phyloP scores from a whole-genome alignment of 495 filamentous ascomycete species.

The Baudoinia panamericana region DNA sequence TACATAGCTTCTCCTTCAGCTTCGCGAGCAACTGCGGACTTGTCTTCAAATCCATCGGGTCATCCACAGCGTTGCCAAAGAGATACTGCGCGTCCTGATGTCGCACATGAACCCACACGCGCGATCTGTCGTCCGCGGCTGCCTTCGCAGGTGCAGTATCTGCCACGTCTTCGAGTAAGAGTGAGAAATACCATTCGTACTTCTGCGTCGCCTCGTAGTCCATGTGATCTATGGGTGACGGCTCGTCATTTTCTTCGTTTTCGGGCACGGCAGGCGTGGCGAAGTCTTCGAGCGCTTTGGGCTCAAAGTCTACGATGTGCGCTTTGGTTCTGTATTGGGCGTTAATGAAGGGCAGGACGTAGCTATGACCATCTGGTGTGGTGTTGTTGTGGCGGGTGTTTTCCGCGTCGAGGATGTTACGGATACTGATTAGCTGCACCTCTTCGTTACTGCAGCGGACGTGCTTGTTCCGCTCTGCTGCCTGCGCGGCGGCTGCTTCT shows the following conservation, averaged over 20 bases:
- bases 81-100: conserved; percentile 18
- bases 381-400: conserved; percentile 29
- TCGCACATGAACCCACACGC: conserved; percentile 8
- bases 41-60: conserved; percentile 35
- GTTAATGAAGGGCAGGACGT: conserved; percentile 56
- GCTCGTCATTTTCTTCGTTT: conserved; percentile 15
- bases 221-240: conserved; percentile 11
- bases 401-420: conserved; percentile 36
- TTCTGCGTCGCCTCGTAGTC: conserved; percentile 21
- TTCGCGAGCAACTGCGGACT: conserved; percentile 33
- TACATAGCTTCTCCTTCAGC: conserved; percentile 59
- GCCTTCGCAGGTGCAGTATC: neutral
- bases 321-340: conserved; percentile 52
- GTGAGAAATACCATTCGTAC: conserved; percentile 28
- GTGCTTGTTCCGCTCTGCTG: conserved; percentile 12
- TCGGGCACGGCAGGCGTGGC: conserved; percentile 26
- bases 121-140: neutral
- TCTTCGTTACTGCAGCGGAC: conserved; percentile 27
- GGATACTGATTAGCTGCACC: conserved; percentile 32
- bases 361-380: conserved; percentile 32
- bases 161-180: conserved; percentile 24
- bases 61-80: conserved; percentile 15
- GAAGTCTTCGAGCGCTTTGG: conserved; percentile 61
- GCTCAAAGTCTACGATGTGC: conserved; percentile 73
- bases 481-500: neutral